phyloP scores from a whole-genome alignment of 2,329 filamentous ascomycete genomes.

The Ambrosiella beaveri region DNA sequence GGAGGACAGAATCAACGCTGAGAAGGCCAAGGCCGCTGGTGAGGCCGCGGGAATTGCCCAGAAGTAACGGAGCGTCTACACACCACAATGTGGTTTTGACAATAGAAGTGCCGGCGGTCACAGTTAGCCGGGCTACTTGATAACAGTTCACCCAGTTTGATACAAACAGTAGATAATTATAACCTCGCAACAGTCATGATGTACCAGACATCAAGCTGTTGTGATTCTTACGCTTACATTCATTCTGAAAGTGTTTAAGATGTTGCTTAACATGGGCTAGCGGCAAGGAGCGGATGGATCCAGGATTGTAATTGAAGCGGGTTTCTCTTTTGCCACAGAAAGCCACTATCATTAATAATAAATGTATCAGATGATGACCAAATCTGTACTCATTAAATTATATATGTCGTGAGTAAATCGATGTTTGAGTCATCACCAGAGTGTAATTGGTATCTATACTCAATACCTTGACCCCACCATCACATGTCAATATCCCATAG shows the following conservation, averaged over 20 bases:
- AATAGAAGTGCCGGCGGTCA: background rate
- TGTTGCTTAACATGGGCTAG: background rate
- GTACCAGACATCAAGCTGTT: background rate
- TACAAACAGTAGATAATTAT: background rate
- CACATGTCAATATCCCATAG: background rate
- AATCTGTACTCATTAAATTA: too few relatives aligned
- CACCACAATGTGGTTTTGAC: background rate
- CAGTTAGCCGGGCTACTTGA: background rate
- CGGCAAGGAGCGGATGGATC: background rate
- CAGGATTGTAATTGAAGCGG: background rate
- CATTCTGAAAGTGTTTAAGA: background rate
- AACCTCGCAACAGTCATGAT: background rate
- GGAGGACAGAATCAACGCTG: conserved; percentile 23
- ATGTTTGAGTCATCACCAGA: too few relatives aligned
- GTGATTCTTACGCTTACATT: background rate
- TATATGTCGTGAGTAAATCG: too few relatives aligned
- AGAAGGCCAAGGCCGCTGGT: conserved; percentile 16
- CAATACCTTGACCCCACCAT: background rate
- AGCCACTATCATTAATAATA: too few relatives aligned
- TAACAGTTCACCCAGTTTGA: background rate
- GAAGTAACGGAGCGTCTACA: conserved; percentile 13
- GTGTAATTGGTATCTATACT: too few relatives aligned
- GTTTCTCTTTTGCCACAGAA: background rate
- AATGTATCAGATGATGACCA: too few relatives aligned
- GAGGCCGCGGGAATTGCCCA: conserved; percentile 12